Evolutionary conservation across 1,284 basidiomycete species (phyloP).

Genomic region (Filobasidium uniguttulatum): DNA sequence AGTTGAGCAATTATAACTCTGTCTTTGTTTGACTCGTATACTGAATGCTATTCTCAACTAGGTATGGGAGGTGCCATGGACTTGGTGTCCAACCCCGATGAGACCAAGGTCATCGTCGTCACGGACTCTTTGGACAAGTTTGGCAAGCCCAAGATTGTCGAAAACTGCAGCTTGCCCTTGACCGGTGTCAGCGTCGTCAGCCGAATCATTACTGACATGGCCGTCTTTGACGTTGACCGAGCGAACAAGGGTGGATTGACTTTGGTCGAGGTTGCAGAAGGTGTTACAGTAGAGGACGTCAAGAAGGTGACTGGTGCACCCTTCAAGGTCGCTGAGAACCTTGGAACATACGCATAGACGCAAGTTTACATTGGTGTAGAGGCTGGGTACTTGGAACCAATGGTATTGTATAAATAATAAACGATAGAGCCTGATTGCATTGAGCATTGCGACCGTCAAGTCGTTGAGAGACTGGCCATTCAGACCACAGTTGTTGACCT

Average conservation of each 20-base stretch:
- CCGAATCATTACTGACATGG: constrained; percentile 82
- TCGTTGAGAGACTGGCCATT: too few species aligned
- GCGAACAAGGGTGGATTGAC: constrained; percentile 51
- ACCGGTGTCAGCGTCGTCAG: constrained; percentile 80
- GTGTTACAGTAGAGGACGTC: constrained; percentile 69
- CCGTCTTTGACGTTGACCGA: constrained; percentile 78
- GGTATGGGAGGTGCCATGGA: constrained; percentile 89
- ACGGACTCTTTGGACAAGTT: constrained; percentile 84
- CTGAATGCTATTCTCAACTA: too few species aligned
- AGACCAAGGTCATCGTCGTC: constrained; percentile 58
- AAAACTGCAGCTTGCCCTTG: constrained; percentile 67
- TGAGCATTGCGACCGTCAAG: too few species aligned
- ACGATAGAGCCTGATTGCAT: too few species aligned
- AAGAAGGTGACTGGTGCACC: constrained; percentile 67
- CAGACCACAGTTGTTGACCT: too few species aligned
- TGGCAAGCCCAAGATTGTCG: constrained; percentile 73
- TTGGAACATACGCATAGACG: constrained; percentile 24
- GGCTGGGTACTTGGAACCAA: too few species aligned
- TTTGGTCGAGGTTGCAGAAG: constrained; percentile 68
- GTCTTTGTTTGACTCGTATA: too few species aligned
- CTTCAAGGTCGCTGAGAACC: constrained; percentile 44
- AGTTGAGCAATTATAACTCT: too few species aligned
- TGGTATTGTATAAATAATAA: too few species aligned
- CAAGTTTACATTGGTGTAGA: neutral
- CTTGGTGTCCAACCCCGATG: constrained; percentile 80